Evolutionary conservation across 257 asterid species (phyloP), one percentile per base, ranked within the genome.

Genomic region (Buddleja alternifolia): DNA sequence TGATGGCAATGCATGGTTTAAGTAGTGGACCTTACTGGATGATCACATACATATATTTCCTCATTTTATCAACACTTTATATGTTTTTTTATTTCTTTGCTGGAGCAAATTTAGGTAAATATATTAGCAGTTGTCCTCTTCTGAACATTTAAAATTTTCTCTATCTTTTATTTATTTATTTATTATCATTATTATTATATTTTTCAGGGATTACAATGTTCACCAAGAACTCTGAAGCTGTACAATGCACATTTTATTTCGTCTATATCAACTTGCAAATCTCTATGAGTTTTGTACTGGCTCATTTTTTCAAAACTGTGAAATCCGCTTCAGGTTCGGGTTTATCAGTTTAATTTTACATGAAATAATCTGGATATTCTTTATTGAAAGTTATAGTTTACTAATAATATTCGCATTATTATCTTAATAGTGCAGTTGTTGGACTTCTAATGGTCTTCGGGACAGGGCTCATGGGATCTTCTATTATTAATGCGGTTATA

Each of bases 1-100:
- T 94, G 97, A 94, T 94, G 99, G 91, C 91, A 87, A 94, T 94
- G 99, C 97, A 94, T 71, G 99, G 99, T 9, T 92, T 94, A 60
- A 96, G 93, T 8, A 97, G 91, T 71, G 96, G 96, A 34, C 97
- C 99, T 59, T 94, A 94, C 74, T 91, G 99, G 99, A 79, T 86
- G 93, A 91, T 94, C 80, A 83, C 97, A 69, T 91, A 94, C 69
- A 88, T 91, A 73, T 94, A 94, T 82, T 94, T 94, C 75, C 93
- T 94, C 56, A 78, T 76, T 59, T 58, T 94, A 83, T 94, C 97
- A 36, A 29, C 75, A 12, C 24, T 85, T 67, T 94, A 91, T 88
- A 89, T 89, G 96, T 63, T 89, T 16, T 70, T n/a, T n/a, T n/a
- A n/a, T n/a, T n/a, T n/a, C n/a, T n/a, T n/a, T n/a, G n/a, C n/a